Conservation (phyloP, 768 basidiomycete species). For the Lactarius deliciosus region DNA sequence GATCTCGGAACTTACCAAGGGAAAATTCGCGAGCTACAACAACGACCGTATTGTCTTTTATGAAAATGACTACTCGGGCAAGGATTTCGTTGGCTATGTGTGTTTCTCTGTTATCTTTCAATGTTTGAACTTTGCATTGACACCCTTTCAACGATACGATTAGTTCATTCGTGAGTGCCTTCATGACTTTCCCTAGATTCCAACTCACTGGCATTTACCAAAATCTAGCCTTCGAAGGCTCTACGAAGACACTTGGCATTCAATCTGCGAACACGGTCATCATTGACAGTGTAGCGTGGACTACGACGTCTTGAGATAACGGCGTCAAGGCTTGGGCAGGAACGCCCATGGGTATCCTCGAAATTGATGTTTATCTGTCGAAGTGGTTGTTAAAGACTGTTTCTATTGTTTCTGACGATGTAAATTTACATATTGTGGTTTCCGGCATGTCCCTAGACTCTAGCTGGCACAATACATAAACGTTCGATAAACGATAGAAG, state of each 20-base stretch:
- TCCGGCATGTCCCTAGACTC: not conserved
- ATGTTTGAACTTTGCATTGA: not conserved
- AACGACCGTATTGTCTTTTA: not conserved
- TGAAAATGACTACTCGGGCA: not conserved
- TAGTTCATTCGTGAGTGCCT: slow-evolving; percentile 1
- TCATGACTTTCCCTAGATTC: not conserved
- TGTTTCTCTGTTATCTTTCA: not conserved
- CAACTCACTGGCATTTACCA: not conserved
- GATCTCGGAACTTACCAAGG: not conserved
- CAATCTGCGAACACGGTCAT: not conserved
- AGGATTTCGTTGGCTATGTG: not conserved
- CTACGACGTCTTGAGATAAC: not conserved
- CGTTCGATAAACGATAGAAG: not conserved
- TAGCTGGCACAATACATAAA: not conserved
- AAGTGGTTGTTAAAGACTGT: not conserved
- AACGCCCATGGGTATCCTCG: not conserved
- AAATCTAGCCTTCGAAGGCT: not conserved
- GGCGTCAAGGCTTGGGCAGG: not conserved
- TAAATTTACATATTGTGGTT: not conserved
- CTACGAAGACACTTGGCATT: not conserved
- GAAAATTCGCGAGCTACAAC: not conserved
- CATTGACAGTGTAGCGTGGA: not conserved
- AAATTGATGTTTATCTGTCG: not conserved
- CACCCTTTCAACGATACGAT: not conserved
- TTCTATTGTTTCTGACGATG: not conserved